Evolutionary conservation across 139 green algal species (phyloP).

Genomic region (Picochlorum sp.): DNA sequence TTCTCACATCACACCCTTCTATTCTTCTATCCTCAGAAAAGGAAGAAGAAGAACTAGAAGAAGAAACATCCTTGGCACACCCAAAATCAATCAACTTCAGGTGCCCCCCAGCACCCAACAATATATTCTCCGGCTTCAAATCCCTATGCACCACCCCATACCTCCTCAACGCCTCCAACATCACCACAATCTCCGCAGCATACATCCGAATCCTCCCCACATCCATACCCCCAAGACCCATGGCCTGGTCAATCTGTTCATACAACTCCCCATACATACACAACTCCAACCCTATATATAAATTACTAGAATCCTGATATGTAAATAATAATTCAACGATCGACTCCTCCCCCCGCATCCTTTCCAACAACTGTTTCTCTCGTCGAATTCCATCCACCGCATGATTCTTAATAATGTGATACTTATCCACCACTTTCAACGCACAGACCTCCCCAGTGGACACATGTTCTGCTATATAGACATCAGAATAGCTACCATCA

Average conservation of each 20-base stretch:
- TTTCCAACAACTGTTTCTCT: slow-evolving; percentile 51
- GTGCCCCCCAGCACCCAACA: slow-evolving; percentile 64
- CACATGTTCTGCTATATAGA: slow-evolving; percentile 35
- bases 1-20: neutral
- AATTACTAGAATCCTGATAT: slow-evolving; percentile 40
- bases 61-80: slow-evolving; percentile 43
- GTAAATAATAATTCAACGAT: slow-evolving; percentile 60
- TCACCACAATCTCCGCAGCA: slow-evolving; percentile 70
- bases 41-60: slow-evolving; percentile 3
- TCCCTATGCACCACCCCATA: slow-evolving; percentile 54
- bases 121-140: slow-evolving; percentile 88
- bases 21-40: too few species aligned
- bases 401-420: slow-evolving; percentile 55
- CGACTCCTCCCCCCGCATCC: slow-evolving; percentile 36
- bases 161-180: slow-evolving; percentile 54
- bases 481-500: slow-evolving; percentile 59
- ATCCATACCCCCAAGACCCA: slow-evolving; percentile 22
- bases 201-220: slow-evolving; percentile 43
- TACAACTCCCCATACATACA: slow-evolving; percentile 47
- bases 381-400: slow-evolving; percentile 39
- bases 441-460: slow-evolving; percentile 37
- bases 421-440: slow-evolving; percentile 63
- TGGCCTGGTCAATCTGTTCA: slow-evolving; percentile 34
- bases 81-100: slow-evolving; percentile 93
- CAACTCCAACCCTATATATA: slow-evolving; percentile 44